These are phyloP conservation scores for Phytophthora brassicae DNA, from an alignment of 352 stramenopile species.

Conservation along the genomic window DNA sequence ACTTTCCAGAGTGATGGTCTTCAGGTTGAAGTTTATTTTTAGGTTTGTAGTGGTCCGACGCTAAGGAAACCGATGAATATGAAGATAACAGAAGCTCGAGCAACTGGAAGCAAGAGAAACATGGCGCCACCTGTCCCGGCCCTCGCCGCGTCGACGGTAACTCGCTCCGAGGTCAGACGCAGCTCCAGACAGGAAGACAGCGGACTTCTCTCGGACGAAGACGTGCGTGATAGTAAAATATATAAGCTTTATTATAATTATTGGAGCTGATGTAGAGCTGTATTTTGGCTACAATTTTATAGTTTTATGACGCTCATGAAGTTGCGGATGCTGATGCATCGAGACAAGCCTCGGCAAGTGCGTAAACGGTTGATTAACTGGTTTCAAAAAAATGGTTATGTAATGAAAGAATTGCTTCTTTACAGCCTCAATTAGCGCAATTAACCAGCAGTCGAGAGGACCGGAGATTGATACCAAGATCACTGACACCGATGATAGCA, in stretches of 20 bases:
- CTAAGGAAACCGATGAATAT: constrained; percentile 33
- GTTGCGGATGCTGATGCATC: constrained; percentile 40
- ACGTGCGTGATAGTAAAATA: constrained; percentile 36
- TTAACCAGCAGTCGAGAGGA: constrained; percentile 5
- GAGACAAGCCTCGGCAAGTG: constrained; percentile 23
- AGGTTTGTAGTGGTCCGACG: background rate
- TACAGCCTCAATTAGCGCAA: constrained; percentile 11
- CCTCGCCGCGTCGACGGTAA: background rate
- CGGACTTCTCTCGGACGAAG: constrained; percentile 55
- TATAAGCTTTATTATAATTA: background rate
- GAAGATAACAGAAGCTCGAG: constrained; percentile 13
- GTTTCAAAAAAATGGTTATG: background rate
- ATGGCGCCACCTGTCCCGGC: constrained; percentile 9
- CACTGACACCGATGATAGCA: constrained; percentile 43
- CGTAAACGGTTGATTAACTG: background rate
- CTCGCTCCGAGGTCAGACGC: constrained; percentile 14
- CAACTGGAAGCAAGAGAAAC: constrained; percentile 1
- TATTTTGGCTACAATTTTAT: background rate
- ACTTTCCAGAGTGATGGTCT: constrained; percentile 32
- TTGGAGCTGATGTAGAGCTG: background rate
- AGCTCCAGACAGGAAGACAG: constrained; percentile 50
- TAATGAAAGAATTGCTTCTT: background rate
- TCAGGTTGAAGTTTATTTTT: constrained; percentile 39
- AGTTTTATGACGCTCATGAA: constrained; percentile 80
- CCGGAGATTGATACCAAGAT: constrained; percentile 21